phyloP scores from a whole-genome alignment of 768 basidiomycete species.

The Pulveroboletus sp. region DNA sequence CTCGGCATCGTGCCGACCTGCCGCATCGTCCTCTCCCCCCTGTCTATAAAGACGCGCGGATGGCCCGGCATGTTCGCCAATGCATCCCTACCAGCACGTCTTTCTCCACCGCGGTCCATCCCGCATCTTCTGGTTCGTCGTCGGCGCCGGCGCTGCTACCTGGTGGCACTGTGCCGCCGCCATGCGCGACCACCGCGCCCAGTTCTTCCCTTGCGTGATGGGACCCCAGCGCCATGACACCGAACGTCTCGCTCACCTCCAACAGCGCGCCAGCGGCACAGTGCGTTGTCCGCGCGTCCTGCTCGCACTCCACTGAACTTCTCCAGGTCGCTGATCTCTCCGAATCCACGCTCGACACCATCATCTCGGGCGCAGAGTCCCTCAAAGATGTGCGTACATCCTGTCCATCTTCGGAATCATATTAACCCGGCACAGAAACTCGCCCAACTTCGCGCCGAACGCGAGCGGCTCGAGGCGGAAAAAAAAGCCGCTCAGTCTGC shows the following conservation, averaged over 20 bases:
- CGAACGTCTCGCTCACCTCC: conserved; percentile 43
- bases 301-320: not conserved
- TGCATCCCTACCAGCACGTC: conserved; percentile 22
- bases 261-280: conserved; percentile 49
- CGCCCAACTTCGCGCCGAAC: conserved; percentile 24
- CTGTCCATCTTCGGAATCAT: not conserved
- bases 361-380: conserved; percentile 53
- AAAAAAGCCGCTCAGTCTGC: conserved; percentile 30
- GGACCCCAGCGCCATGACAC: conserved; percentile 40
- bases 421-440: conserved; percentile 32
- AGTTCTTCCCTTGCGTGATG: conserved; percentile 29
- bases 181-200: conserved; percentile 41
- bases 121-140: conserved; percentile 65
- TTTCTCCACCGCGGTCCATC: conserved; percentile 42
- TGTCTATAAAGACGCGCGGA: not conserved
- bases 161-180: conserved; percentile 40
- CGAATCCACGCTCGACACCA: conserved; percentile 63
- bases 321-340: conserved; percentile 59
- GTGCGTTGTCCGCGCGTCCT: conserved; percentile 31
- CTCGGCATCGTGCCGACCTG: conserved; percentile 24
- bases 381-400: conserved; percentile 53
- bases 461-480: conserved; percentile 46
- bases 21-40: not conserved
- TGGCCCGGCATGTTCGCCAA: conserved; percentile 4
- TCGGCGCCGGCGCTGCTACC: conserved; percentile 49